Percentiles rank a stretch among this genome's conserved stretches.
phyloP scores from a whole-genome alignment of 1,284 basidiomycete species.

The Trametes sp. region DNA sequence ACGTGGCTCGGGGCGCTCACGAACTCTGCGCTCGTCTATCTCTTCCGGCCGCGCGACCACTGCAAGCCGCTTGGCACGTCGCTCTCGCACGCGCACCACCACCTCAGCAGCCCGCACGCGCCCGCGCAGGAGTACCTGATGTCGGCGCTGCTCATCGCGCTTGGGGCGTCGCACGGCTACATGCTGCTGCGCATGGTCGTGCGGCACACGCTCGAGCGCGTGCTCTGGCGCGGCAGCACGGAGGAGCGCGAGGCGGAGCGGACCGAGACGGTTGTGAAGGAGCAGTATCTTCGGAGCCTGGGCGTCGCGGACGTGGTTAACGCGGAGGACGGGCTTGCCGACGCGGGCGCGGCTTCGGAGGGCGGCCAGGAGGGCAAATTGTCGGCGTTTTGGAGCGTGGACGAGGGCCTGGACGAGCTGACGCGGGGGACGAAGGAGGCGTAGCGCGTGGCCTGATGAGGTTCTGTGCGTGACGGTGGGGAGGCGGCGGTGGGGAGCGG shows the following conservation, averaged over 20 bases:
- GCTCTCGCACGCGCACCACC: constrained; percentile 37
- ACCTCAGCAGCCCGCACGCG: constrained; percentile 31
- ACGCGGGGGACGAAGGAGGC: constrained; percentile 66
- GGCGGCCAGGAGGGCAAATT: constrained; percentile 37
- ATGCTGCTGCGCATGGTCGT: constrained; percentile 71
- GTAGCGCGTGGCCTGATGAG: constrained; percentile 34
- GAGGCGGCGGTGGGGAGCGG: neutral
- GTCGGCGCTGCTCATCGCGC: constrained; percentile 76
- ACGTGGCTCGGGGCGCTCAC: constrained; percentile 88
- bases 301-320: constrained; percentile 40
- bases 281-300: constrained; percentile 61
- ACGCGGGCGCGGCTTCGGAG: constrained; percentile 31
- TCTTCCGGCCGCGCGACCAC: constrained; percentile 61
- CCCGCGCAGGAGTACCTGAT: constrained; percentile 64
- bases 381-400: constrained; percentile 65
- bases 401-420: constrained; percentile 74
- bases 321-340: constrained; percentile 31
- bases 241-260: constrained; percentile 66
- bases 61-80: constrained; percentile 40
- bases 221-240: constrained; percentile 76
- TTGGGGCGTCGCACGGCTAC: constrained; percentile 85
- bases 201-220: constrained; percentile 73
- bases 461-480: neutral
- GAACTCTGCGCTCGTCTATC: constrained; percentile 86
- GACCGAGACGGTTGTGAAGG: constrained; percentile 69